These are phyloP conservation scores for Auxenochlorella pyrenoidosa DNA, from an alignment of 139 green algal species.

Conservation along the genomic window DNA sequence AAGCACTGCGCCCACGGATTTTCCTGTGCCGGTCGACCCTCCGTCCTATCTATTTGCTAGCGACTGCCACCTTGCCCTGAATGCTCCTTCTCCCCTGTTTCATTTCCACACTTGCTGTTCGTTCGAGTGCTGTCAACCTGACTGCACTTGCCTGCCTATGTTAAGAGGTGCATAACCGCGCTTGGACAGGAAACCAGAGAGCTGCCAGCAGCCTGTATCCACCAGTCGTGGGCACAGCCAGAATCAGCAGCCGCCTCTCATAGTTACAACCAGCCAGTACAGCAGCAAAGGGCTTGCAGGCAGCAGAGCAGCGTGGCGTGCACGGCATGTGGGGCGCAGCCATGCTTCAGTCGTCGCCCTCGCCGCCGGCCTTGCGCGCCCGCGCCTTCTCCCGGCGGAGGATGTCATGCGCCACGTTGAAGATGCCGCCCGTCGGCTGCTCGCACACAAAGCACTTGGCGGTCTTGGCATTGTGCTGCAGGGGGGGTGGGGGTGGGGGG, in stretches of 20 bases:
- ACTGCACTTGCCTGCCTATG: too few species aligned
- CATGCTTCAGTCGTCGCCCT: background rate
- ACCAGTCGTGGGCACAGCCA: too few species aligned
- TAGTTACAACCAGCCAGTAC: background rate
- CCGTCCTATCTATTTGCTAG: background rate
- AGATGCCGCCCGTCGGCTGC: slow-evolving; percentile 91
- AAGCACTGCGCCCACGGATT: background rate
- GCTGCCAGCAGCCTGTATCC: too few species aligned
- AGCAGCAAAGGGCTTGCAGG: background rate
- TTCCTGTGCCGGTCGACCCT: background rate
- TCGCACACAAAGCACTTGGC: slow-evolving; percentile 93
- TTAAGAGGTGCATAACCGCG: too few species aligned
- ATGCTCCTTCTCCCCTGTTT: background rate
- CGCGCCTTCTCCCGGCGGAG: slow-evolving; percentile 78
- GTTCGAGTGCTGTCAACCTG: too few species aligned
- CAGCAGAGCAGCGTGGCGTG: background rate
- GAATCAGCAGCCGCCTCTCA: too few species aligned
- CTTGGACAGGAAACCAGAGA: too few species aligned
- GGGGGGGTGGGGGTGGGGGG: slow-evolving; percentile 25
- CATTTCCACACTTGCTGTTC: background rate
- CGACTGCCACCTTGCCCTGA: background rate
- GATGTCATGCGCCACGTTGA: slow-evolving; percentile 96
- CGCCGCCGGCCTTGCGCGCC: slow-evolving; percentile 21
- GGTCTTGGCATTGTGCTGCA: slow-evolving; percentile 90
- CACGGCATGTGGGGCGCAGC: background rate